phyloP scores from a whole-genome alignment of 331 rosid species.

The Phaseolus coccineus region DNA sequence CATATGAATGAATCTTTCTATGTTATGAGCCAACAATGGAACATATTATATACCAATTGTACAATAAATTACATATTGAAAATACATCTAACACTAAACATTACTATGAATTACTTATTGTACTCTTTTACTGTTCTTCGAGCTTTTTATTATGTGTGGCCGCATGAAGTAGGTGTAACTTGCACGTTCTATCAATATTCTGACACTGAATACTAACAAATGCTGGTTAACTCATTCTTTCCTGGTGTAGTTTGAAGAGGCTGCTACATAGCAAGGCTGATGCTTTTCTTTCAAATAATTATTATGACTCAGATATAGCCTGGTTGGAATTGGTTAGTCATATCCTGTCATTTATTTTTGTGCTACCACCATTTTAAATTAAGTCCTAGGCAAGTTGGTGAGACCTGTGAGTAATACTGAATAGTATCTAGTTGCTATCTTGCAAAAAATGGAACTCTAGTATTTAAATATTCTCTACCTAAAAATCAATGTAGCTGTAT shows the following conservation, averaged over 20 bases:
- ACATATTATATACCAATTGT: too few relatives aligned
- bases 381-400: background rate
- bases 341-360: constrained; percentile 34
- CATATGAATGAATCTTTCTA: too few relatives aligned
- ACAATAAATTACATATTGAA: too few relatives aligned
- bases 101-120: too few relatives aligned
- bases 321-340: constrained; percentile 96
- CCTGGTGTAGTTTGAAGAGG: constrained; percentile 76
- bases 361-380: constrained; percentile 10
- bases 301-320: constrained; percentile 88
- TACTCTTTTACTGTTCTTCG: too few relatives aligned
- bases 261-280: constrained; percentile 87
- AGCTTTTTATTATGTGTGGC: too few relatives aligned
- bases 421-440: background rate
- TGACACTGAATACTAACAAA: constrained; percentile 16
- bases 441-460: background rate
- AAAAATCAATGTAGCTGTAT: background rate
- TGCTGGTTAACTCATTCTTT: constrained; percentile 43
- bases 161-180: too few relatives aligned
- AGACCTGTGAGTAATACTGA: constrained; percentile 21
- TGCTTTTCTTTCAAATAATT: constrained; percentile 92
- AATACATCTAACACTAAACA: too few relatives aligned
- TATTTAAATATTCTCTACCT: background rate
- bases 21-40: too few relatives aligned
- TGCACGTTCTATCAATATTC: too few relatives aligned